Percentiles rank a stretch among this genome's conserved stretches.
Conservation (phyloP, 1,139 yeast genomes). For the Yamadazyma dushanensis region DNA sequence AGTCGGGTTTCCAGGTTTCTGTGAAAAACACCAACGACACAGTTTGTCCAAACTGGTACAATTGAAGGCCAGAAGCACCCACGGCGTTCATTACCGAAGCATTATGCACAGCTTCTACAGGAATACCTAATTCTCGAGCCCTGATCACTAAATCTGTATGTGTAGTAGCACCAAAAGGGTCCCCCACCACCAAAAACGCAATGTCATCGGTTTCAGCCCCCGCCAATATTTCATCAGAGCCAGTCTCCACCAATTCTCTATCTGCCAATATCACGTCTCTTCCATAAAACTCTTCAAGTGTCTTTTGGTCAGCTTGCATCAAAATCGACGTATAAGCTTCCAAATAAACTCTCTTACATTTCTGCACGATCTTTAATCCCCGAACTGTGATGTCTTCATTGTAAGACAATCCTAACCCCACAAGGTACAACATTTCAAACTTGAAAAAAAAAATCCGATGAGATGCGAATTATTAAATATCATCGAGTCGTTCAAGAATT, state of each 20-base stretch:
- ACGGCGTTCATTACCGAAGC: slow-evolving; percentile 99
- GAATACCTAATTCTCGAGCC: slow-evolving; percentile 80
- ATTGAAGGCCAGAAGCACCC: slow-evolving; percentile 95
- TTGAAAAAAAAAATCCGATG: slow-evolving; percentile 4
- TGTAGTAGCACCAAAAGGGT: slow-evolving; percentile 97
- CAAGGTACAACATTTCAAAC: slow-evolving; percentile 81
- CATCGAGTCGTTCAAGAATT: slow-evolving; percentile 13
- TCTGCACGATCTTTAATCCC: slow-evolving; percentile 80
- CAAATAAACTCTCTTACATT: slow-evolving; percentile 83
- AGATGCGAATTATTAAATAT: slow-evolving; percentile 8
- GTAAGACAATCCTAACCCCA: slow-evolving; percentile 90
- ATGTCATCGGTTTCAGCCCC: slow-evolving; percentile 79
- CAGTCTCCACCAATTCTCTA: slow-evolving; percentile 89
- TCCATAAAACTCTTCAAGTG: slow-evolving; percentile 79
- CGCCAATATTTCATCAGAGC: slow-evolving; percentile 76
- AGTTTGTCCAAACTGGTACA: slow-evolving; percentile 95
- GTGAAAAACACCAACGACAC: slow-evolving; percentile 95
- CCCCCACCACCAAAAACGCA: slow-evolving; percentile 95
- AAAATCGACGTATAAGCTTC: slow-evolving; percentile 95
- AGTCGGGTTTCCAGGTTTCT: slow-evolving; percentile 94
- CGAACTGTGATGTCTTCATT: slow-evolving; percentile 91
- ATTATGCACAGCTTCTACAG: slow-evolving; percentile 83
- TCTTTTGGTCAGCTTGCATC: slow-evolving; percentile 81
- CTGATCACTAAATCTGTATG: slow-evolving; percentile 91
- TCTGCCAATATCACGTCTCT: slow-evolving; percentile 86